phyloP scores from a whole-genome alignment of 257 asterid genomes.

The Fraxinus anomala region DNA sequence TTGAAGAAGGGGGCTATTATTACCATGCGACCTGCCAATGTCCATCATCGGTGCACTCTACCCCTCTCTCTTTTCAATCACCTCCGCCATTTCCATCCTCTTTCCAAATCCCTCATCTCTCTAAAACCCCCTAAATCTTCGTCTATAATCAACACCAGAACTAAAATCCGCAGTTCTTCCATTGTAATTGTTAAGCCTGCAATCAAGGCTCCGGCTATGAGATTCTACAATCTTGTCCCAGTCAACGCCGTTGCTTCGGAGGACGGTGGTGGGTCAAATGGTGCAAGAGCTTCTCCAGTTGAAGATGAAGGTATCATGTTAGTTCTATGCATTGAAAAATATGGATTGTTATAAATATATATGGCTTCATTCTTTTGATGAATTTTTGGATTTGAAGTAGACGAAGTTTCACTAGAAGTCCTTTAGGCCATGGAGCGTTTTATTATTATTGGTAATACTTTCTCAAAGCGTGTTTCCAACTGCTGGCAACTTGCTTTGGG shows the following conservation, averaged over 20 bases:
- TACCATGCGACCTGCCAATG: slow-evolving; percentile 64
- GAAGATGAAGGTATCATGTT: slow-evolving; percentile 44
- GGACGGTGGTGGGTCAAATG: slow-evolving; percentile 50
- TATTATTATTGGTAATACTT: not conserved
- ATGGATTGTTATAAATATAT: not conserved
- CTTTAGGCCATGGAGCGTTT: not conserved
- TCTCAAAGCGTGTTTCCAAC: not conserved
- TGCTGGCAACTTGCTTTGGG: not conserved
- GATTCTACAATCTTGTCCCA: slow-evolving; percentile 40
- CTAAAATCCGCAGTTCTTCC: slow-evolving; percentile 27
- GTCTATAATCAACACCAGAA: slow-evolving; percentile 23
- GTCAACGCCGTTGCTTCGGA: slow-evolving; percentile 45
- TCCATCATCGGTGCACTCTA: slow-evolving; percentile 45
- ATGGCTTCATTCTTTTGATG: not conserved
- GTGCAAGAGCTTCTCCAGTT: slow-evolving; percentile 34
- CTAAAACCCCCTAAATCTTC: slow-evolving; percentile 30
- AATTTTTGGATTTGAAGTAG: slow-evolving; percentile 3
- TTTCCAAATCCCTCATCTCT: slow-evolving; percentile 43
- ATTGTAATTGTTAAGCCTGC: slow-evolving; percentile 23
- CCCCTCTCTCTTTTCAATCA: slow-evolving; percentile 34
- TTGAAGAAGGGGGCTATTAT: not conserved
- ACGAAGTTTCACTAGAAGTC: slow-evolving; percentile 10
- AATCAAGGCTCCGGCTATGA: slow-evolving; percentile 28
- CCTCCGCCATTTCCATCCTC: slow-evolving; percentile 7
- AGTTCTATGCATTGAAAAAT: not conserved